Evolutionary conservation across 208 protist genomes (phyloP).

Genomic region (Acanthamoeba triangularis): DNA sequence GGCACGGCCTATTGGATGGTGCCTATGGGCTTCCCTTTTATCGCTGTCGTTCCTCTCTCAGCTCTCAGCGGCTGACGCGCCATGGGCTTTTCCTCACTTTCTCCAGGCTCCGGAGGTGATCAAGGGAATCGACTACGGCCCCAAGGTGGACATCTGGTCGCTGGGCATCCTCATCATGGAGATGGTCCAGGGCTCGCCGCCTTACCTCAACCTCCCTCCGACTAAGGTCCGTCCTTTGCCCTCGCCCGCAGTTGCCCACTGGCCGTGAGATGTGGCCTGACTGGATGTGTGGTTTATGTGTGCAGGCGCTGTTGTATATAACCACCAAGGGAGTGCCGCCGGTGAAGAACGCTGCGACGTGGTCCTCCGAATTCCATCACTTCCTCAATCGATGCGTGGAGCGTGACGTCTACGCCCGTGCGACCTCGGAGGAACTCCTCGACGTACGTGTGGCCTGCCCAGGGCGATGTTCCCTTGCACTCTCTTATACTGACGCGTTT

Average conservation of each 20-base stretch:
- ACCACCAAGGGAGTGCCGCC: constrained; percentile 65
- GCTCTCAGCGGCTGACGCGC: background rate
- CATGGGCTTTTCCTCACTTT: constrained; percentile 5
- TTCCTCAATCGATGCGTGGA: constrained; percentile 36
- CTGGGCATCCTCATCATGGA: constrained; percentile 79
- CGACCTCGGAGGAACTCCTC: constrained; percentile 3
- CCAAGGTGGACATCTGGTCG: constrained; percentile 86
- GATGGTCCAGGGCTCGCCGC: constrained; percentile 68
- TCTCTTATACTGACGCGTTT: background rate
- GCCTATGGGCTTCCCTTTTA: background rate
- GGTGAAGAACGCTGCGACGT: constrained; percentile 46
- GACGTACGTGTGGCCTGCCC: background rate
- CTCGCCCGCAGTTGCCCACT: background rate
- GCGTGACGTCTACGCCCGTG: constrained; percentile 41
- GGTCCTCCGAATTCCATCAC: constrained; percentile 40
- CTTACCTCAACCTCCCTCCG: constrained; percentile 64
- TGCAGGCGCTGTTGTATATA: constrained; percentile 73
- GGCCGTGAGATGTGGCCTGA: background rate
- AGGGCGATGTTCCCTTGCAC: background rate
- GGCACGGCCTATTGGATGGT: constrained; percentile 93
- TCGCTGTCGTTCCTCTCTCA: background rate
- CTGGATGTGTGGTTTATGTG: background rate
- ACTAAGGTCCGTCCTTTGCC: background rate
- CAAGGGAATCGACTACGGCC: constrained; percentile 83
- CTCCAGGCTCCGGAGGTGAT: constrained; percentile 79